A percentile compares a stretch with the other conserved stretches of the same genome.
phyloP scores from a whole-genome alignment of 805 yeast genomes.

The Kregervanrija fluxuum region DNA sequence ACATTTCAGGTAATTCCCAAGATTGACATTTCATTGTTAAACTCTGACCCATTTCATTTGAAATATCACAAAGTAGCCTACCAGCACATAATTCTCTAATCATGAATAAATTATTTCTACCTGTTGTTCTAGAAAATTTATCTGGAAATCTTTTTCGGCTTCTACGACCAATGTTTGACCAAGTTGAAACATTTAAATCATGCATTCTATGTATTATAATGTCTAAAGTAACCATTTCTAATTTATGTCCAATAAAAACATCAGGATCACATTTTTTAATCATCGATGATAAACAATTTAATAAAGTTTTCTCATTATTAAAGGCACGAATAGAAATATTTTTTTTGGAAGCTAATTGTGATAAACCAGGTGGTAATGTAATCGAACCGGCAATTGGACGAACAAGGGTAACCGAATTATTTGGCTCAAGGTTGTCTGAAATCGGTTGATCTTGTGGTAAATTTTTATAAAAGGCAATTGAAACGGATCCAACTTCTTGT shows the following conservation, averaged over 20 bases:
- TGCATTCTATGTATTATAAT: constrained; percentile 75
- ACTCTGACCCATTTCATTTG: constrained; percentile 92
- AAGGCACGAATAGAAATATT: constrained; percentile 48
- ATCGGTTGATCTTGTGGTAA: constrained; percentile 72
- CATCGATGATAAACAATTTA: constrained; percentile 67
- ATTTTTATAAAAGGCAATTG: constrained; percentile 63
- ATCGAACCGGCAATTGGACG: constrained; percentile 64
- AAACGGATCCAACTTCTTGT: constrained; percentile 83
- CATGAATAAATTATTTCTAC: constrained; percentile 38
- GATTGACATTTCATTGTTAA: constrained; percentile 86
- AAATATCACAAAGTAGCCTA: constrained; percentile 83
- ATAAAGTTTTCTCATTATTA: constrained; percentile 65
- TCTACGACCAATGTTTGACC: constrained; percentile 82
- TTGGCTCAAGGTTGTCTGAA: constrained; percentile 52
- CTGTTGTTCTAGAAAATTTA: constrained; percentile 49
- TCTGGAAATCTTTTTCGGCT: constrained; percentile 74
- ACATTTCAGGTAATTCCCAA: constrained; percentile 93
- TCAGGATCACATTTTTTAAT: constrained; percentile 82
- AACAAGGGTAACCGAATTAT: constrained; percentile 60
- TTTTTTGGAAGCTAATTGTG: constrained; percentile 49
- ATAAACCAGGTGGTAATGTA: constrained; percentile 71
- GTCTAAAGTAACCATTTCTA: constrained; percentile 73
- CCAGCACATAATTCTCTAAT: constrained; percentile 75
- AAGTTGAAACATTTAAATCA: constrained; percentile 63
- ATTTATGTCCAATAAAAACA: constrained; percentile 77